A percentile compares a stretch with the other conserved stretches of the same genome.
These are phyloP conservation scores for Tephrocybe sp. DNA, from an alignment of 768 basidiomycete species.

Conservation along the genomic window DNA sequence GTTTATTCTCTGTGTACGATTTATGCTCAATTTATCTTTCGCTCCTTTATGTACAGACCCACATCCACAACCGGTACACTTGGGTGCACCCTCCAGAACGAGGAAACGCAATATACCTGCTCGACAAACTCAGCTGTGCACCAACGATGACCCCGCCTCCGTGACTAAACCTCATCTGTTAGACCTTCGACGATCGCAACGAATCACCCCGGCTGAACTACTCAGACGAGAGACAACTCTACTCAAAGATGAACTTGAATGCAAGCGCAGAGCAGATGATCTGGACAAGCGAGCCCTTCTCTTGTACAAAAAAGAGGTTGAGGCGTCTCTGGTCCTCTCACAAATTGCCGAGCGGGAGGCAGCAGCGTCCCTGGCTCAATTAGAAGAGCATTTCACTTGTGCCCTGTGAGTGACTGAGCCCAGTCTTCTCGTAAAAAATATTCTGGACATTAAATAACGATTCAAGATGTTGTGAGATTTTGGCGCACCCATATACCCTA, in stretches of 20 bases:
- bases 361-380: conserved; percentile 42
- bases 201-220: conserved; percentile 39
- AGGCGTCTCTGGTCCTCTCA: conserved; percentile 37
- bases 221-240: conserved; percentile 35
- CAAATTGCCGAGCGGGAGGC: conserved; percentile 41
- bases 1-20: background rate
- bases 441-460: background rate
- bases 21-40: background rate
- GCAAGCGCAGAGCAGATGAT: conserved; percentile 31
- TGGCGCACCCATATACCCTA: conserved; percentile 59
- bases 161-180: conserved; percentile 14
- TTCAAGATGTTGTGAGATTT: conserved; percentile 60
- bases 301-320: conserved; percentile 39
- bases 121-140: background rate
- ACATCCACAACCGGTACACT: conserved; percentile 4
- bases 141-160: conserved; percentile 6
- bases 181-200: conserved; percentile 35
- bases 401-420: conserved; percentile 43
- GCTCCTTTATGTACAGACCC: background rate
- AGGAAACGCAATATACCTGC: conserved; percentile 12
- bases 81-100: conserved; percentile 5
- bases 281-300: conserved; percentile 39
- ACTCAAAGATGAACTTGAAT: conserved; percentile 37
- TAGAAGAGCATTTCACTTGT: conserved; percentile 67
- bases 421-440: background rate